Conservation (phyloP, 306 rosid species). For the Gastrolobium bilobum region DNA sequence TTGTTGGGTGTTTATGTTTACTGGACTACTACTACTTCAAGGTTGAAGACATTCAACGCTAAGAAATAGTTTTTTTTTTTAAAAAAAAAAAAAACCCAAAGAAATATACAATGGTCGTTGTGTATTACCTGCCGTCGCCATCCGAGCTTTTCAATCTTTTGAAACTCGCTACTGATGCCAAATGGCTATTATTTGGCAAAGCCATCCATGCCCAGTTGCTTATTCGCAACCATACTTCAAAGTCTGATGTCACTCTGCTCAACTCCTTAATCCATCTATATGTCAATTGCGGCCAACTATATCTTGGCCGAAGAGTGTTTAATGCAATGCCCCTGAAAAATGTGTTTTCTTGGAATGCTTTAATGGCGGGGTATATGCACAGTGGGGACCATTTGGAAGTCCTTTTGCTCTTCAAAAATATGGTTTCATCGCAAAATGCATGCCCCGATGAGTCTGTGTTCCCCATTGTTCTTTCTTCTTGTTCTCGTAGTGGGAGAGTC, state of each 20-base stretch:
- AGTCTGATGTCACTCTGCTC: slow-evolving; percentile 42
- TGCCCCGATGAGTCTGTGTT: slow-evolving; percentile 60
- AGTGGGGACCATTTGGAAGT: slow-evolving; percentile 57
- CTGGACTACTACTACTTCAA: no score
- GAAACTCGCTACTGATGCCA: slow-evolving; percentile 59
- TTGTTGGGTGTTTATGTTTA: no score
- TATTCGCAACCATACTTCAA: slow-evolving; percentile 44
- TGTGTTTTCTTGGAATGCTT: slow-evolving; percentile 65
- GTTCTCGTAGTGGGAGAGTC: slow-evolving; percentile 61
- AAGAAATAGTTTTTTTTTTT: no score
- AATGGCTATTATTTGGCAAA: slow-evolving; percentile 57
- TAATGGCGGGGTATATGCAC: slow-evolving; percentile 71
- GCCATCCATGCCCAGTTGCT: slow-evolving; percentile 56
- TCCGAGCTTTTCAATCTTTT: slow-evolving; percentile 56
- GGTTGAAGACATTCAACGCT: no score
- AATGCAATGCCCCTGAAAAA: slow-evolving; percentile 51
- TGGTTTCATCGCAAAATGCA: slow-evolving; percentile 47
- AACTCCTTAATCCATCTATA: slow-evolving; percentile 63
- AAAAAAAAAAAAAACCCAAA: no score
- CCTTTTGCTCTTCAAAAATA: slow-evolving; percentile 53
- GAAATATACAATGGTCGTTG: background rate
- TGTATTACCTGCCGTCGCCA: slow-evolving; percentile 18
- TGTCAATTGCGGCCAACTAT: slow-evolving; percentile 54
- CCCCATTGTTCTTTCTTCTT: slow-evolving; percentile 62
- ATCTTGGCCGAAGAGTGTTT: slow-evolving; percentile 58